Evolutionary conservation across 2,329 filamentous ascomycete genomes (phyloP).

Genomic region (Pestalotiopsis sp.): DNA sequence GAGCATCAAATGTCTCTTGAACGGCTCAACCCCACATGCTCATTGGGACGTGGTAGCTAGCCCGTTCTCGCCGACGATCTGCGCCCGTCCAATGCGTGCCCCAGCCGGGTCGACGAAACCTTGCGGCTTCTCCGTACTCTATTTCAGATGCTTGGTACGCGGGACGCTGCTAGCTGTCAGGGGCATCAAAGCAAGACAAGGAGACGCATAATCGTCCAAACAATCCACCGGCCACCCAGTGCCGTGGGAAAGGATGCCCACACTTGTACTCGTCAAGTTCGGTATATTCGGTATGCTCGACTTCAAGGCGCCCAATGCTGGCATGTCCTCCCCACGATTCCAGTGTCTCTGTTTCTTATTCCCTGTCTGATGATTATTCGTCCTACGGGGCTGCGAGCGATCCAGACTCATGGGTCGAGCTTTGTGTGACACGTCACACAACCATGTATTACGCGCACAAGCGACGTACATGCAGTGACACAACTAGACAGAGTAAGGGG

Average conservation of each 20-base stretch:
- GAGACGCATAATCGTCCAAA: slow-evolving; percentile 9
- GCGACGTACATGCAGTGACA: neutral
- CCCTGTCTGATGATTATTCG: neutral
- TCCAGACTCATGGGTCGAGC: neutral
- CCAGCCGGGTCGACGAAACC: slow-evolving; percentile 8
- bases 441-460: neutral
- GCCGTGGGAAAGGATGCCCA: neutral
- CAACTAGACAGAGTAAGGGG: neutral
- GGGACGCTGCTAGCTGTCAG: neutral
- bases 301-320: neutral
- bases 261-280: neutral
- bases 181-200: slow-evolving; percentile 9
- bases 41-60: neutral
- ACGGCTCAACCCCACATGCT: neutral
- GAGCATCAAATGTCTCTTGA: neutral
- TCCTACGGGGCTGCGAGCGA: neutral
- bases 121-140: slow-evolving; percentile 7
- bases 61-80: neutral
- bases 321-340: neutral
- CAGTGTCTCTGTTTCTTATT: neutral
- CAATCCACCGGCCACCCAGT: neutral
- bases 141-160: slow-evolving; percentile 1
- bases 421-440: neutral
- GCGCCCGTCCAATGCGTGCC: slow-evolving; percentile 1
- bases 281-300: neutral